Base-by-base conservation (phyloP, 2,329 filamentous ascomycete species). In the Verticillium klebahnii region DNA sequence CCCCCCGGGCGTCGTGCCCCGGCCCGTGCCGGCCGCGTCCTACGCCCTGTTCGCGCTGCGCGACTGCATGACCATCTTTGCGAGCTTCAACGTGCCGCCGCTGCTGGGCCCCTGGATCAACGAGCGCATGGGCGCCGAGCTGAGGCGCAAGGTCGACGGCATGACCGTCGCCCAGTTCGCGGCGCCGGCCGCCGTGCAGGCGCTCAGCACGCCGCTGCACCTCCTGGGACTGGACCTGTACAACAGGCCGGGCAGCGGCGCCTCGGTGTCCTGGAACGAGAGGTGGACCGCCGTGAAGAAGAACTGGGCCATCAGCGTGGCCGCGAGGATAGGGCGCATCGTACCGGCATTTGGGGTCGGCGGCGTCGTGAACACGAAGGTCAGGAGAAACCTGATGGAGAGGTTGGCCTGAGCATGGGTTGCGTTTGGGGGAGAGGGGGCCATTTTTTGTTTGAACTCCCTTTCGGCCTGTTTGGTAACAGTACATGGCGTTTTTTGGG, bases 1-100 rank as follows among this genome's bases (percentile, higher is more conserved):
- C 14, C 86, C 89, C 0, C 77, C 79, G 0, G 81, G 74, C 61
- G 76, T 71, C 29, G 73, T 78, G 1, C 83, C 76, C 12, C 80
- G 82, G 17, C 76, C 82, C 31, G 89, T 96, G 0, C 88, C 91
- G 0, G 75, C 86, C 36, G 80, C 89, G 1, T 91, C 88, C 9
- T 95, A 93, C 75, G 79, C 82, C 1, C 85, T 97, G 62, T 97
- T 97, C 80, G 88, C 91, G 3, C 72, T 89, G 61, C 87, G 93
- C 68, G 93, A 97, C 77, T 92, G 89, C 75, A 78, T 96, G 64
- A 97, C 93, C 59, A 93, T 97, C 69, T 96, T 96, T 74, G 92
- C 92, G 5, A 91, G 87, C 14, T 98, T 97, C 83, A 97, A 97
- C 72, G 79, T 97, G 2, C 94, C 94, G 0, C 85, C 91, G 0